Conservation (phyloP, 2,329 filamentous ascomycete genomes). For the Fusarium pininemorale region DNA sequence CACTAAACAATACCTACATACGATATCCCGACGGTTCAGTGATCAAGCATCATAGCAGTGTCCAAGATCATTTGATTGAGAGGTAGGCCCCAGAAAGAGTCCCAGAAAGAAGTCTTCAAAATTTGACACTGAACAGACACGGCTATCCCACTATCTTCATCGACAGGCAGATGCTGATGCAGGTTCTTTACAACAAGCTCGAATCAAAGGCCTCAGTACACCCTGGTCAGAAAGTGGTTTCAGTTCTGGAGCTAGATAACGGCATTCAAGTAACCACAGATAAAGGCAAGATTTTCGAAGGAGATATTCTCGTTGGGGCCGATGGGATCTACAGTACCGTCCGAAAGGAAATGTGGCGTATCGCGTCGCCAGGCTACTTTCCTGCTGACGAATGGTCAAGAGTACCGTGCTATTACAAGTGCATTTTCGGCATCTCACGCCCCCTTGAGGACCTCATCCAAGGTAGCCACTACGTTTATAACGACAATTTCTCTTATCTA, state of each 20-base stretch:
- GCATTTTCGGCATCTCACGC: not conserved
- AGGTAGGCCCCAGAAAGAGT: not conserved
- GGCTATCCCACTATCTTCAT: slow-evolving; percentile 48
- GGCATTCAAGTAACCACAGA: not conserved
- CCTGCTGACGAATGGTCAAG: slow-evolving; percentile 7
- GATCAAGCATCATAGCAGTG: not conserved
- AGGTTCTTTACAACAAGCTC: slow-evolving; percentile 47
- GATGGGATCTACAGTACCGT: slow-evolving; percentile 54
- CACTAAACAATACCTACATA: not conserved
- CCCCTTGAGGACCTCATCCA: not conserved
- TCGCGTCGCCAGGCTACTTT: slow-evolving; percentile 12
- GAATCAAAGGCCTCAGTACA: slow-evolving; percentile 40
- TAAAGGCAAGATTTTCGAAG: slow-evolving; percentile 33
- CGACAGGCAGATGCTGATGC: slow-evolving; percentile 48
- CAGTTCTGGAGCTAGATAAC: not conserved
- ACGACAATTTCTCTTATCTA: not conserved
- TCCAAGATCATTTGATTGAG: fast-evolving
- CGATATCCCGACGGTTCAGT: not conserved
- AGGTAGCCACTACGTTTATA: not conserved
- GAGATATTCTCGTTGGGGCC: slow-evolving; percentile 50
- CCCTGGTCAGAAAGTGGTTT: slow-evolving; percentile 17
- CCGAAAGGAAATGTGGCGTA: slow-evolving; percentile 44
- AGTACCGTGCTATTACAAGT: slow-evolving; percentile 6
- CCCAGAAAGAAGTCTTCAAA: fast-evolving
- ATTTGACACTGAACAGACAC: slow-evolving; percentile 1